A percentile compares a stretch with the other conserved stretches of the same genome.
Conservation (phyloP, 208 protist genomes). For the Leishmania amazonensis region DNA sequence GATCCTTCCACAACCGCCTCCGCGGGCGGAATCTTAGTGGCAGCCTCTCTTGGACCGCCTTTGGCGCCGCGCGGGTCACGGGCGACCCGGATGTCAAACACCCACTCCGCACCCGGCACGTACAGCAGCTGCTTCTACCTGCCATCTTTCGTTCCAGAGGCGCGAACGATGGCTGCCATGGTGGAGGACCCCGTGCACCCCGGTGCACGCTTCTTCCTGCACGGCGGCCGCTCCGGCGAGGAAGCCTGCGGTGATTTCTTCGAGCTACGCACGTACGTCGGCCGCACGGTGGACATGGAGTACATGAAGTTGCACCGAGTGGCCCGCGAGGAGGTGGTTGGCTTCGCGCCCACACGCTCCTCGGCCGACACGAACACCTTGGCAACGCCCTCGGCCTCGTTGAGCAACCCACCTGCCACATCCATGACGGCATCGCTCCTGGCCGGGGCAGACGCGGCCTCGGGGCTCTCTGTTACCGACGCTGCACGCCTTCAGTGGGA, state of each 20-base stretch:
- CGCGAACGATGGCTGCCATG: conserved; percentile 68
- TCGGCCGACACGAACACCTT: not conserved
- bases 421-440: not conserved
- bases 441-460: not conserved
- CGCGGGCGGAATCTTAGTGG: not conserved
- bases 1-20: not conserved
- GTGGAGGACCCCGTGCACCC: conserved; percentile 41
- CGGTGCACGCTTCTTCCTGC: conserved; percentile 54
- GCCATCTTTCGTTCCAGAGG: conserved; percentile 31
- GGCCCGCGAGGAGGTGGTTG: not conserved
- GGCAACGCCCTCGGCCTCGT: not conserved
- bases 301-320: conserved; percentile 28
- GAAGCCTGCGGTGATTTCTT: conserved; percentile 55
- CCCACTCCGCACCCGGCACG: not conserved
- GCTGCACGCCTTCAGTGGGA: conserved; percentile 12
- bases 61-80: conserved; percentile 17
- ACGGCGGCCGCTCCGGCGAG: conserved; percentile 58
- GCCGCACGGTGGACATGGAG: conserved; percentile 19
- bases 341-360: not conserved
- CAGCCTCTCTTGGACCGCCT: not conserved
- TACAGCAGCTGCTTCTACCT: conserved; percentile 27
- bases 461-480: not conserved
- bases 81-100: not conserved
- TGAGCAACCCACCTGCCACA: not conserved
- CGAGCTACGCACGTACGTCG: conserved; percentile 37